These are phyloP conservation scores for Craterostigma plantagineum DNA, from an alignment of 257 asterid genomes.

Conservation along the genomic window DNA sequence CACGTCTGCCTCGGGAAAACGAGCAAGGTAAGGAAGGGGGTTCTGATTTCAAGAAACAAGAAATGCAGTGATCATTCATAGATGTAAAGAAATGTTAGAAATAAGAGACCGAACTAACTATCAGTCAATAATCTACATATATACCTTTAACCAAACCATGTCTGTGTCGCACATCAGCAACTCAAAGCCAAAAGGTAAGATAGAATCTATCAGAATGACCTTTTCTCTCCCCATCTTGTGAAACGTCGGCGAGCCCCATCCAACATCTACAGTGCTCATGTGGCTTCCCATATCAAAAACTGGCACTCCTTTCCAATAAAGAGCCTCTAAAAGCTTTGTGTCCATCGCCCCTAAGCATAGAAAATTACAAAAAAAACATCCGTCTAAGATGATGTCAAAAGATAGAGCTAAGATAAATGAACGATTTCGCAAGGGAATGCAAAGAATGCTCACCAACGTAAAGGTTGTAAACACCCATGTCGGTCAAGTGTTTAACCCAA, in stretches of 20 bases:
- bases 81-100: too few relatives aligned
- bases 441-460: constrained; percentile 53
- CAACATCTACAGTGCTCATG: constrained; percentile 93
- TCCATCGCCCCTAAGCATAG: constrained; percentile 87
- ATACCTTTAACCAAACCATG: constrained; percentile 99
- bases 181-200: constrained; percentile 81
- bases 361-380: not conserved
- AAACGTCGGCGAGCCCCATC: constrained; percentile 91
- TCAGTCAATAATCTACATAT: too few relatives aligned
- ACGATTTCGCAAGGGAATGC: not conserved
- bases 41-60: constrained; percentile 43
- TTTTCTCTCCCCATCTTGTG: constrained; percentile 98
- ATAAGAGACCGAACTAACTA: too few relatives aligned
- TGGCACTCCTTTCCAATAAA: constrained; percentile 92
- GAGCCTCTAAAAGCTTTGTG: constrained; percentile 84
- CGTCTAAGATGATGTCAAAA: constrained; percentile 9
- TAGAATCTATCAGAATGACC: constrained; percentile 72
- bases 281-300: constrained; percentile 97
- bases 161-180: constrained; percentile 96
- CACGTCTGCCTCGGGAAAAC: constrained; percentile 93
- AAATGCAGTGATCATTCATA: too few relatives aligned
- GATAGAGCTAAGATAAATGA: too few relatives aligned
- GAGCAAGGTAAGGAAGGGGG: constrained; percentile 91
- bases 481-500: constrained; percentile 93
- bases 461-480: constrained; percentile 69